Evolutionary conservation across 1,139 yeast species (phyloP).

Genomic region (Yamadazyma conglobata): DNA sequence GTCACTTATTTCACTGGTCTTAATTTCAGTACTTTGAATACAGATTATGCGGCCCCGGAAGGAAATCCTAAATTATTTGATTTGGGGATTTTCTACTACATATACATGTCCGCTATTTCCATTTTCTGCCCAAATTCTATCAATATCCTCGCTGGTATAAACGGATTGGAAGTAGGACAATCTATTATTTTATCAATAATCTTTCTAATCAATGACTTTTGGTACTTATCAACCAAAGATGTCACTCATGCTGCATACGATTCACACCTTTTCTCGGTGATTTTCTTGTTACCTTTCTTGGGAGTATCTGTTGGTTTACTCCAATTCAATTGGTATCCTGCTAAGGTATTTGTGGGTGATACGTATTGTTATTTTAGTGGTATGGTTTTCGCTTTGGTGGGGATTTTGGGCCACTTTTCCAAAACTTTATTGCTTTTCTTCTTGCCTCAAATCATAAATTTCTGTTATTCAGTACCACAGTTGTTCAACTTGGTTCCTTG

Average conservation of each 20-base stretch:
- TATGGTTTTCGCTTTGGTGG: conserved; percentile 97
- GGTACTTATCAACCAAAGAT: conserved; percentile 51
- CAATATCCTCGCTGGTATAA: conserved; percentile 91
- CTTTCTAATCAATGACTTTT: conserved; percentile 69
- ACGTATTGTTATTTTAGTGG: conserved; percentile 98
- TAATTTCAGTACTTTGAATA: conserved; percentile 34
- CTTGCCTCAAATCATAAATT: conserved; percentile 87
- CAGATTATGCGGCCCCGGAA: conserved; percentile 29
- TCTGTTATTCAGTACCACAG: conserved; percentile 87
- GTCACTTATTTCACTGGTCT: conserved; percentile 37
- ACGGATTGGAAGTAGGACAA: conserved; percentile 96
- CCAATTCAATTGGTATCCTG: conserved; percentile 85
- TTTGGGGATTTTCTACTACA: conserved; percentile 75
- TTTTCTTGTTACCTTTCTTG: conserved; percentile 76
- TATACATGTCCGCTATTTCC: conserved; percentile 86
- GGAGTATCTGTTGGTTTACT: conserved; percentile 81
- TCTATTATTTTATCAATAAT: conserved; percentile 72
- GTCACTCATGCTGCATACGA: conserved; percentile 63
- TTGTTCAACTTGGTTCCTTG: conserved; percentile 82
- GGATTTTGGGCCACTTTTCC: conserved; percentile 93
- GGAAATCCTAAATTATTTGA: conserved; percentile 54
- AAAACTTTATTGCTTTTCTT: conserved; percentile 84
- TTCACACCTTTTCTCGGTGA: conserved; percentile 78
- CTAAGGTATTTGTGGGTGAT: conserved; percentile 93
- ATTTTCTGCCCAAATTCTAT: conserved; percentile 97